phyloP scores from a whole-genome alignment of 1,139 yeast species.

The Lodderomyces orthopsilosis region DNA sequence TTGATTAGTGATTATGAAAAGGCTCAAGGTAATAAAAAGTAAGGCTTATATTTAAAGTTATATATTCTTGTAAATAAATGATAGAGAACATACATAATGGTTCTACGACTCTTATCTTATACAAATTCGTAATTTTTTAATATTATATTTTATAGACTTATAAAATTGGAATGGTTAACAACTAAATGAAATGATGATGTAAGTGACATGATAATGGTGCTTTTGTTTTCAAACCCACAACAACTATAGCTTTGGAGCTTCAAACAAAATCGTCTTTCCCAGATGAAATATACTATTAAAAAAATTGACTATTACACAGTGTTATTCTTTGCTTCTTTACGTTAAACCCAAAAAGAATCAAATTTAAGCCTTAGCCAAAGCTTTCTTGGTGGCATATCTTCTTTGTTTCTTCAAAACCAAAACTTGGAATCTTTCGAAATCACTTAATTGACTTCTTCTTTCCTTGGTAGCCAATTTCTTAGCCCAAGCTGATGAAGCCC shows the following conservation, averaged over 20 bases:
- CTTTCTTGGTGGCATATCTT: slow-evolving; percentile 88
- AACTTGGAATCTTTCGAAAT: slow-evolving; percentile 99
- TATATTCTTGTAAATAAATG: slow-evolving; percentile 8
- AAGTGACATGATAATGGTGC: slow-evolving; percentile 3
- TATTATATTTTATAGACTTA: slow-evolving; percentile 5
- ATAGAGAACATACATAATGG: neutral
- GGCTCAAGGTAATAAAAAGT: slow-evolving; percentile 26
- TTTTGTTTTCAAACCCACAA: neutral
- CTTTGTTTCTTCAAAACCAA: slow-evolving; percentile 95
- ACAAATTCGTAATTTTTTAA: slow-evolving; percentile 2
- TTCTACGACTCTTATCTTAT: neutral
- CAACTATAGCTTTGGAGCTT: neutral
- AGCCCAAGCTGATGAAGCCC: slow-evolving; percentile 96
- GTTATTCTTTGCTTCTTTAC: slow-evolving; percentile 7
- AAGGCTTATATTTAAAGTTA: slow-evolving; percentile 9
- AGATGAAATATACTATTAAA: neutral
- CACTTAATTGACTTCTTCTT: slow-evolving; percentile 89
- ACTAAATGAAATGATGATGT: slow-evolving; percentile 3
- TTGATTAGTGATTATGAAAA: slow-evolving; percentile 78
- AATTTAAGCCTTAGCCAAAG: slow-evolving; percentile 75
- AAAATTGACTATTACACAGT: slow-evolving; percentile 13
- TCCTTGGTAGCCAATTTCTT: slow-evolving; percentile 94
- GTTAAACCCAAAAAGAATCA: neutral
- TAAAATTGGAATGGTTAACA: slow-evolving; percentile 1
- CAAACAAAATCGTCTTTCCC: neutral